phyloP scores from a whole-genome alignment of 1,284 basidiomycete species.

The Vanrija pseudolonga region DNA sequence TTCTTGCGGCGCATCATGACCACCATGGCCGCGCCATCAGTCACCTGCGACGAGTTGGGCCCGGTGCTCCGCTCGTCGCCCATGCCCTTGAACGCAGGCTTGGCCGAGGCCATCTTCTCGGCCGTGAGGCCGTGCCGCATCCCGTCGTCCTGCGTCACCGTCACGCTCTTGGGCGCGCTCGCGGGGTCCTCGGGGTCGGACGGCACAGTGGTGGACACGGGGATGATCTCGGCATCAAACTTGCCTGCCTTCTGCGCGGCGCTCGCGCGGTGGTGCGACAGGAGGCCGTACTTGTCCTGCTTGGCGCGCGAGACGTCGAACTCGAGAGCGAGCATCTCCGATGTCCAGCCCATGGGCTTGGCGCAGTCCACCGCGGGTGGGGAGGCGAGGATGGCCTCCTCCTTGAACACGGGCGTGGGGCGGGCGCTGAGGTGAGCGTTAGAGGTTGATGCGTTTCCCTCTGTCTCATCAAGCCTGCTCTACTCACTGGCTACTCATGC shows the following conservation, averaged over 20 bases:
- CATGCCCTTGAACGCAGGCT: slow-evolving; percentile 84
- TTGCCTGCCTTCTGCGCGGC: slow-evolving; percentile 60
- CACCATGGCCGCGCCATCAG: slow-evolving; percentile 82
- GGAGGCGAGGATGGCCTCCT: slow-evolving; percentile 65
- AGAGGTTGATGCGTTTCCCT: background rate
- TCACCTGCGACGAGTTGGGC: slow-evolving; percentile 84
- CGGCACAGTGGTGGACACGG: slow-evolving; percentile 58
- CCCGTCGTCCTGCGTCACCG: slow-evolving; percentile 73
- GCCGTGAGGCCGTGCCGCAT: slow-evolving; percentile 73
- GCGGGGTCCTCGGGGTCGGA: slow-evolving; percentile 22
- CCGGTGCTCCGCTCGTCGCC: slow-evolving; percentile 62
- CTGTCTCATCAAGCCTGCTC: slow-evolving; percentile 57
- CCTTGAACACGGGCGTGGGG: slow-evolving; percentile 67
- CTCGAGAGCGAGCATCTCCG: slow-evolving; percentile 74
- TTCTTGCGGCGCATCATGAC: slow-evolving; percentile 80
- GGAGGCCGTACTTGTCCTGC: slow-evolving; percentile 75
- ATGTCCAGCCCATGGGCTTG: slow-evolving; percentile 90
- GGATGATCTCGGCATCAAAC: slow-evolving; percentile 75
- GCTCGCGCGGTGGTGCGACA: slow-evolving; percentile 73
- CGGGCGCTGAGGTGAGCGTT: slow-evolving; percentile 57
- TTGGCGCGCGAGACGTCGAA: slow-evolving; percentile 69
- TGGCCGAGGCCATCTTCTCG: slow-evolving; percentile 64
- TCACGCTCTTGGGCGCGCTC: slow-evolving; percentile 51
- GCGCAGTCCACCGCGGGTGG: slow-evolving; percentile 67
- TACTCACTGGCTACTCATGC: slow-evolving; percentile 59